Base-by-base conservation (phyloP, 2,329 filamentous ascomycete genomes). In the Monosporascus sp. region DNA sequence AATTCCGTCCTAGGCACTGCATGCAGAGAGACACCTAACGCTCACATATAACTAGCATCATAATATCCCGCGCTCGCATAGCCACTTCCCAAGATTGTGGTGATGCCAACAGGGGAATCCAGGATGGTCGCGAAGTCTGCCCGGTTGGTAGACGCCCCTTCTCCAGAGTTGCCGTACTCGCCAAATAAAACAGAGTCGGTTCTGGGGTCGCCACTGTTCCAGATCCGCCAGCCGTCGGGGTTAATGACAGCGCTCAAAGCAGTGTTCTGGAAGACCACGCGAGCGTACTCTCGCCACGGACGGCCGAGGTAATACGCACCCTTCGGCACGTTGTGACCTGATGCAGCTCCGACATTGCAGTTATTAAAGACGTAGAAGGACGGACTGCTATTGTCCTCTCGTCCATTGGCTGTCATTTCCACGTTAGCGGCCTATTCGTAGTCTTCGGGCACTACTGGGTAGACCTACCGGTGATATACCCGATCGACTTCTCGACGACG, bases 91-190 rank as follows among this genome's bases (percentile, higher is more conserved):
- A 70, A 41, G 2, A 70, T 56, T 16, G 59, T 56, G 0, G 58
- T 50, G 37, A 76, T 72, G 2, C 63, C 55, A 0, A 76, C 67
- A 0, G 72, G 51, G 0, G 60, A 50, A 24, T 57, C 57, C n/a
- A 77, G 63, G 58, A 67, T 69, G 24, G 58, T 70, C 7, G 72
- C 58, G 44, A 73, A 75, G 38, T 66, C 70, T 5, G 78, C 82
- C 50, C 83, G 70, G 0, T 72, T 74, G 0, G 81, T 81, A n/a
- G 68, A 64, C 2, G 82, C 72, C 2, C 85, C 84, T 37, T 68
- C 63, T 1, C 84, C 84, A 1, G 74, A 76, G 66, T 87, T 87
- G 22, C 61, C 67, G 62, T 78, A 86, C 70, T 87, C 84, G 16
- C 69, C 79, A 55, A 80, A 86, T n/a, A 70, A 63, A 1, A 86